Evolutionary conservation across 345 rosid genomes (phyloP).

Genomic region (Dovyalis caffra): DNA sequence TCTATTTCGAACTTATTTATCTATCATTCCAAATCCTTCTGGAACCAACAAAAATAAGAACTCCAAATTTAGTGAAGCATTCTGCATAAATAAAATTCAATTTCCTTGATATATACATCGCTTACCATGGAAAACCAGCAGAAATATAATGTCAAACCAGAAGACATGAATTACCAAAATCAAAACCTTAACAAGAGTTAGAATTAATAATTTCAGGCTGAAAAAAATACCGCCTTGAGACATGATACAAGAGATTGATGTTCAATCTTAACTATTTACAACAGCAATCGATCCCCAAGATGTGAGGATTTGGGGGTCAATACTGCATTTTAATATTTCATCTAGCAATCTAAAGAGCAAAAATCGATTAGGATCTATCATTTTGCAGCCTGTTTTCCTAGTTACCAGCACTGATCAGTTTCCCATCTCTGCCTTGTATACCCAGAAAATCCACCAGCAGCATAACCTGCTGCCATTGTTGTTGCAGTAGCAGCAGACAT

Average conservation of each 20-base stretch:
- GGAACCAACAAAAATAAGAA: background rate
- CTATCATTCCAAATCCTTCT: background rate
- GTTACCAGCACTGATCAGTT: conserved; percentile 73
- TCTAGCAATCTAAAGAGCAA: background rate
- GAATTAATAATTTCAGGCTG: background rate
- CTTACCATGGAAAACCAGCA: no score
- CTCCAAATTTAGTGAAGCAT: background rate
- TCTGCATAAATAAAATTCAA: background rate
- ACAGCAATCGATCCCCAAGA: background rate
- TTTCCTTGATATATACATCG: background rate
- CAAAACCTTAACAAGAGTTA: background rate
- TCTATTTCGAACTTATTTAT: background rate
- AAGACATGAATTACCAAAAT: background rate
- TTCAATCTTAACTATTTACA: conserved; percentile 3
- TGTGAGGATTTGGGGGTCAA: background rate
- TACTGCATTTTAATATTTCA: background rate
- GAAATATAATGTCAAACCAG: background rate
- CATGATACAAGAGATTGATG: background rate
- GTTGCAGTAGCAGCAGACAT: conserved; percentile 14
- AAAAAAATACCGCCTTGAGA: background rate
- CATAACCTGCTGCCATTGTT: background rate
- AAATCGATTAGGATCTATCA: background rate
- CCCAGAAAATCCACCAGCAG: conserved; percentile 28
- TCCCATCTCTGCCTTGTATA: conserved; percentile 52
- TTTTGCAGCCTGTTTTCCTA: background rate